Base-by-base conservation (phyloP, 108 stramenopile species). In the Skeletonema grethae region DNA sequence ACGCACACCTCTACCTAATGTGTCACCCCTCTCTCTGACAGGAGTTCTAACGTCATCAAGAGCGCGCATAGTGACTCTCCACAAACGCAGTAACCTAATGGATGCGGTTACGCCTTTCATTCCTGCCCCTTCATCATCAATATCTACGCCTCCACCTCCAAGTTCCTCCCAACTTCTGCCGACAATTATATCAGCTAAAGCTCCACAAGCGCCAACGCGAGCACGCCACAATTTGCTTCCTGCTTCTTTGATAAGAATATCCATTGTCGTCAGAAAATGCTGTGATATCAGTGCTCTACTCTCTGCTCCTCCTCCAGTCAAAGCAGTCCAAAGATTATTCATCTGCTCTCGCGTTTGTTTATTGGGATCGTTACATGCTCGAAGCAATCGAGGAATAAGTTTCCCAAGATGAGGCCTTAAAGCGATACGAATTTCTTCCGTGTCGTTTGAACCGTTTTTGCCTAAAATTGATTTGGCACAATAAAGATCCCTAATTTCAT, bases 221-320 rank as follows among this genome's bases (percentile, higher is more conserved):
- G 90, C 81, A 61, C 90, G 79, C 94, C 94, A 95, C 13, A 88
- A 55, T 48, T 89, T 95, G 67, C 73, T 87, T 16, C 75, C 63
- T 9, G 94, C 86, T 77, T 93, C 94, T 61, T 86, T 73, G 18
- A 92, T 78, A 4, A 95, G 80, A 7, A 61, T 60, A 73, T 95
- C 94, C 48, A 93, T 85, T 1, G 89, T 91, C 35, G 76, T 57
- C n/a, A 88, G 68, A 2, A 95, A 77, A 61, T 93, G 60, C 16
- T 80, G 59, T 5, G 87, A 76, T 18, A 90, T 89, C 2, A 79
- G 65, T 16, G 65, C 64, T 32, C 94, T 66, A 18, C 86, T 82
- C 56, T 95, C 92, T 10, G 88, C 85, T 16, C 91, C 91, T 11
- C 94, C 94, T 39, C 94, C 91, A 30, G 94, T 95, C 16, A 95